phyloP scores from a whole-genome alignment of 2,329 filamentous ascomycete species.

The Fonsecaea pugnacius region DNA sequence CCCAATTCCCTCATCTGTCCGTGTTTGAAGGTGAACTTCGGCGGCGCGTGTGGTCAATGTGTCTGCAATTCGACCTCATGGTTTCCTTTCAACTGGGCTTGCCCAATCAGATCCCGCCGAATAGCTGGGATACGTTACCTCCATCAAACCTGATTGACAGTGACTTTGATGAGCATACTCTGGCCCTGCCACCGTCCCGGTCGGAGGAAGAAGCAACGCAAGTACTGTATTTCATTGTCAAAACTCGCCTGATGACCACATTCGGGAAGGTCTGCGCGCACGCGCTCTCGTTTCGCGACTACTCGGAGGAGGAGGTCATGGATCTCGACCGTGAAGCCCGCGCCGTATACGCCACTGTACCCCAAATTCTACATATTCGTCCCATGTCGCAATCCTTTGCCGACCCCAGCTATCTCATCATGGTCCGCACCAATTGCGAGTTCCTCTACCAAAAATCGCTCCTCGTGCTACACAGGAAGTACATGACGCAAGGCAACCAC shows the following conservation, averaged over 20 bases:
- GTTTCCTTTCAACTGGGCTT: slow-evolving; percentile 68
- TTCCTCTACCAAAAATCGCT: slow-evolving; percentile 58
- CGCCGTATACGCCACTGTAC: slow-evolving; percentile 33
- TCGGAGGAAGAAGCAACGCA: slow-evolving; percentile 54
- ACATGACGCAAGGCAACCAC: slow-evolving; percentile 47
- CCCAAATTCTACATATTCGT: slow-evolving; percentile 32
- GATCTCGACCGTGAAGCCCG: slow-evolving; percentile 38
- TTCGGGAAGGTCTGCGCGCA: slow-evolving; percentile 41
- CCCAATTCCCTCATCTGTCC: slow-evolving; percentile 58
- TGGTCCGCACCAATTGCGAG: slow-evolving; percentile 58
- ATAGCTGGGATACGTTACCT: slow-evolving; percentile 63
- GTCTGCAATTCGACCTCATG: slow-evolving; percentile 63
- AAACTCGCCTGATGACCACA: slow-evolving; percentile 38
- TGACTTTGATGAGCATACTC: slow-evolving; percentile 60
- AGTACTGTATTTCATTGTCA: slow-evolving; percentile 43
- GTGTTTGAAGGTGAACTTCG: slow-evolving; percentile 62
- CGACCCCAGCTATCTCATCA: slow-evolving; percentile 56
- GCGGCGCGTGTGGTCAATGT: slow-evolving; percentile 48
- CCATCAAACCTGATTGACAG: slow-evolving; percentile 65
- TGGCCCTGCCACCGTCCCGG: slow-evolving; percentile 58
- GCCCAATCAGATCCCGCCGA: slow-evolving; percentile 63
- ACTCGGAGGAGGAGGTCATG: slow-evolving; percentile 32
- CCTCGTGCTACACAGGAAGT: slow-evolving; percentile 60
- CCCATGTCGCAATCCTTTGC: slow-evolving; percentile 46
- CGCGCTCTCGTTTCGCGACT: slow-evolving; percentile 38